phyloP scores from a whole-genome alignment of 2,329 filamentous ascomycete species.

The Xylariaceae sp. region DNA sequence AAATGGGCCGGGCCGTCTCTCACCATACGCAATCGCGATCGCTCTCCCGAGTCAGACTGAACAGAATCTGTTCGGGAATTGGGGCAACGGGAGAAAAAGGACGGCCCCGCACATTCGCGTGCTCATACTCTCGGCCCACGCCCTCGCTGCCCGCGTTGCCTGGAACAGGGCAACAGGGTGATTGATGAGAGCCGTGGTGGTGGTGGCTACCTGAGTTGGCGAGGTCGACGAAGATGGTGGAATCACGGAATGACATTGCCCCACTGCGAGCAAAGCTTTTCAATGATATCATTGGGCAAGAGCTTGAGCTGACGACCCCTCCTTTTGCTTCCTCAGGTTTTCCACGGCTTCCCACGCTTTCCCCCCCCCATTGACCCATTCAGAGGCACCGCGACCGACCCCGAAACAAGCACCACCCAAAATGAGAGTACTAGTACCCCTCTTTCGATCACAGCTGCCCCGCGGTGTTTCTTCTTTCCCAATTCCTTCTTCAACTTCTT shows the following conservation, averaged over 20 bases:
- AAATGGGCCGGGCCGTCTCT: too few species aligned
- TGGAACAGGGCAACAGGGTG: too few species aligned
- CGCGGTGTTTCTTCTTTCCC: slow-evolving; percentile 17
- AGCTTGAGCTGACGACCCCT: slow-evolving; percentile 16
- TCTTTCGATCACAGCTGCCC: slow-evolving; percentile 9
- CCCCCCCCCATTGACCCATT: too few species aligned
- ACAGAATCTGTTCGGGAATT: too few species aligned
- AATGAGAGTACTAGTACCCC: neutral
- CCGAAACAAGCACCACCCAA: neutral
- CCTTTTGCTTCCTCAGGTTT: slow-evolving; percentile 16
- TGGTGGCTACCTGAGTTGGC: too few species aligned
- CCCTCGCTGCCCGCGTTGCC: too few species aligned
- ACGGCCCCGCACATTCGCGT: too few species aligned
- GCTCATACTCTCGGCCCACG: too few species aligned
- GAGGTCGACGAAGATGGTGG: neutral
- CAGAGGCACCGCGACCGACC: neutral
- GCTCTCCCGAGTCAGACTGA: too few species aligned
- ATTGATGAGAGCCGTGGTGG: too few species aligned
- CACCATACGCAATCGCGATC: too few species aligned
- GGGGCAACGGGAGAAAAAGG: too few species aligned
- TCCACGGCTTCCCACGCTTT: slow-evolving; percentile 17
- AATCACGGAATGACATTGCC: neutral
- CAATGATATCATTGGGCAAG: slow-evolving; percentile 18
- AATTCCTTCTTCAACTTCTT: slow-evolving; percentile 33
- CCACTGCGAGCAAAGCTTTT: slow-evolving; percentile 12